These are phyloP conservation scores for Tetradesmus obliquus DNA, from an alignment of 139 green algal genomes.

Conservation along the genomic window DNA sequence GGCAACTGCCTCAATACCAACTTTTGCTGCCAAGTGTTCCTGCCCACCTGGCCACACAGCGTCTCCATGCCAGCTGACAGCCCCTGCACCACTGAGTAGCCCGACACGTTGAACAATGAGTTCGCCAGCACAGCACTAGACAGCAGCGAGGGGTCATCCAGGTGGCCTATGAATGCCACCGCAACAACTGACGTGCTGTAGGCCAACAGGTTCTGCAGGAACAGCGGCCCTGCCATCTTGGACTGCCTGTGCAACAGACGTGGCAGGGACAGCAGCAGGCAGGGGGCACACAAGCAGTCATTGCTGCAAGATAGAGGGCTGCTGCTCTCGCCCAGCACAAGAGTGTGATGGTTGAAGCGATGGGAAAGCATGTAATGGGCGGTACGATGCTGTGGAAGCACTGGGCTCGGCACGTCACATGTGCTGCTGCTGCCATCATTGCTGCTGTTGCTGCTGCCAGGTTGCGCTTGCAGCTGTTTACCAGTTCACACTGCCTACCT, in stretches of 20 bases:
- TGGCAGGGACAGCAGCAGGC: not conserved
- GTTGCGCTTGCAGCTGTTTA: not conserved
- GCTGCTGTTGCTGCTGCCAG: not conserved
- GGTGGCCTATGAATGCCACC: slow-evolving; percentile 59
- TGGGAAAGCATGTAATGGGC: too few relatives aligned
- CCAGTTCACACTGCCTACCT: not conserved
- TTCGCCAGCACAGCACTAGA: slow-evolving; percentile 61
- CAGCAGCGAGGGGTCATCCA: slow-evolving; percentile 51
- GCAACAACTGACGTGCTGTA: slow-evolving; percentile 50
- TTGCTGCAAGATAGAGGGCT: not conserved
- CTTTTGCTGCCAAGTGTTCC: too few relatives aligned
- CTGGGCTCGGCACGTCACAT: not conserved
- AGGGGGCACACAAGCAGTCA: not conserved
- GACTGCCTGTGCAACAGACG: slow-evolving; percentile 38
- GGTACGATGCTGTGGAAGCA: not conserved
- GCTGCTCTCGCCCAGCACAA: not conserved
- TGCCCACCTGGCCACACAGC: slow-evolving; percentile 65
- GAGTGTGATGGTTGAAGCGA: not conserved
- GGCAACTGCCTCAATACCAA: too few relatives aligned
- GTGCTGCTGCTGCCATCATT: not conserved
- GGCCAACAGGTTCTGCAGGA: slow-evolving; percentile 54
- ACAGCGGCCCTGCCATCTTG: slow-evolving; percentile 45
- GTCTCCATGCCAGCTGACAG: slow-evolving; percentile 78
- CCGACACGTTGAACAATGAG: slow-evolving; percentile 80
- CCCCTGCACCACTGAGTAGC: slow-evolving; percentile 64